Base-by-base conservation (phyloP, 805 yeast species). In the Groenewaldozyma salmanticensis region DNA sequence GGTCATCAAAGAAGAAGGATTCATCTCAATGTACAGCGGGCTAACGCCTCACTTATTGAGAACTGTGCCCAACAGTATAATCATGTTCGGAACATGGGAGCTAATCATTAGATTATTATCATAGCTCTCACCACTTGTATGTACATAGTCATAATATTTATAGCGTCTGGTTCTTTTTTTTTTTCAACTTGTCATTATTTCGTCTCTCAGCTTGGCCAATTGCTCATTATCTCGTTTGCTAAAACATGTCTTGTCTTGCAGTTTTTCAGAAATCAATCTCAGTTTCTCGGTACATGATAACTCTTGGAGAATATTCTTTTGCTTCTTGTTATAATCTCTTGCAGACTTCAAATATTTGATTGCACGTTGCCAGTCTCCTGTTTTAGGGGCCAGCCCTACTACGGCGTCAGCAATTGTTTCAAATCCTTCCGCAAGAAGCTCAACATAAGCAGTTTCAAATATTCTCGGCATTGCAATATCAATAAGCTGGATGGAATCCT, bases 81-180 rank as follows among this genome's bases (percentile, higher is more conserved):
- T 92, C 52, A 92, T 92, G 98, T 92, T 92, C 67, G 98, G 99
- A 35, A 88, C 97, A 2, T 92, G 97, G 97, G 99, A 92, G 58
- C 60, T 92, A 27, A 77, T 82, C 22, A 45, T 50, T 6, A 38
- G 47, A 17, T 24, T 44, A 11, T 42, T 48, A 24, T 42, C 51
- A 16, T 38, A 32, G 13, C 13, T 24, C 29, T 24, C 13, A 24
- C 13, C 7, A 24, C 29, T 24, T 24, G 13, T 24, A 24, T 24
- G 7, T 9, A 9, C 13, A 24, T 24, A 9, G 29, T 9, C 29
- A 24, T 24, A 24, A 24, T 24, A 24, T 9, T 24, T 24, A n/a
- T 13, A 24, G 7, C 29, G 7, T 9, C 11, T 24, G 11, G 29
- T 24, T 24, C 29, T 13, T 9, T 9, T 24, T 24, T 13, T 24